Conservation (phyloP, 164 flowering plant genomes). For the Kingdonia uniflora region DNA sequence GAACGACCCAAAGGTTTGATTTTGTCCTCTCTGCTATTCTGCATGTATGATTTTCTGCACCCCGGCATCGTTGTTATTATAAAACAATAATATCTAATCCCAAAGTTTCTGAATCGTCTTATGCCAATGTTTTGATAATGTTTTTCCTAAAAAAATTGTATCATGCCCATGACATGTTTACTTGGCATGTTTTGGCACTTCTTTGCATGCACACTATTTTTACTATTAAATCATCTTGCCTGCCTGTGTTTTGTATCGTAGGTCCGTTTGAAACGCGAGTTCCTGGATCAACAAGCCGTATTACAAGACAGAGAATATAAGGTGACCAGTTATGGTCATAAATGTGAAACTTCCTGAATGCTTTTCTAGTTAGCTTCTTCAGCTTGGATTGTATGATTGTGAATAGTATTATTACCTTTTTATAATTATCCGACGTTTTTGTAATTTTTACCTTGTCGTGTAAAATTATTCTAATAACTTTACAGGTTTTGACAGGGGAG, state of each 20-base stretch:
- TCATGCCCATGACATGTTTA: no score
- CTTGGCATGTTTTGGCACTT: no score
- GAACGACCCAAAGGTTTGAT: constrained; percentile 80
- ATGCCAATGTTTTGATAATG: no score
- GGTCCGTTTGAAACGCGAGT: constrained; percentile 94
- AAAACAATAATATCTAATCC: no score
- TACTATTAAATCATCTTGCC: not conserved
- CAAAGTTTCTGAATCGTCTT: no score
- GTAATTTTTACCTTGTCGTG: no score
- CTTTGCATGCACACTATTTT: not conserved
- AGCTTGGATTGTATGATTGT: not conserved
- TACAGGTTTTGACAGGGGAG: constrained; percentile 66
- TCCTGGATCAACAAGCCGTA: constrained; percentile 50
- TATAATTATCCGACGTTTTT: no score
- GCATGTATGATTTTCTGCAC: no score
- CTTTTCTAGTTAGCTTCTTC: not conserved
- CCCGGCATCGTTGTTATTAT: no score
- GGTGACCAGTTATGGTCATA: constrained; percentile 26
- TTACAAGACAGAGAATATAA: constrained; percentile 25
- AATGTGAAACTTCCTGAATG: not conserved
- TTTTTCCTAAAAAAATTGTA: not conserved
- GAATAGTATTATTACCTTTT: not conserved
- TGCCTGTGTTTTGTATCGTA: constrained; percentile 18
- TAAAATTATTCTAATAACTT: constrained; percentile 3
- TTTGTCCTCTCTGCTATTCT: not conserved